Conservation (phyloP, 202 grass and related monocot genomes). For the Zoysia matrella region DNA sequence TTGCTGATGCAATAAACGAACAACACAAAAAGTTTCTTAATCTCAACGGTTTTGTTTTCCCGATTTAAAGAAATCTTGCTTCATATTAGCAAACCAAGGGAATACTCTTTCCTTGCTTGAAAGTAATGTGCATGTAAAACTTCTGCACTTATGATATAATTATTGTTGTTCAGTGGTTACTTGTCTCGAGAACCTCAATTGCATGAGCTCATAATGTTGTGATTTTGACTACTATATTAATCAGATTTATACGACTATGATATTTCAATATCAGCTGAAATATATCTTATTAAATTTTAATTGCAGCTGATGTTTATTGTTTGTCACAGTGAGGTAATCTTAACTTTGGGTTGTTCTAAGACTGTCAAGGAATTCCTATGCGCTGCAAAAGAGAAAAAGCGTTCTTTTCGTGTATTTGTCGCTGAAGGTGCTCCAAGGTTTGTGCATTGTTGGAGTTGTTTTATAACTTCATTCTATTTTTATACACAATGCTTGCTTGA, state of each 20-base stretch:
- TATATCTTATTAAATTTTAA: slow-evolving; percentile 24
- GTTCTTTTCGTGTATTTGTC: no score
- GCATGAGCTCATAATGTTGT: neutral
- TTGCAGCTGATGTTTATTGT: slow-evolving; percentile 25
- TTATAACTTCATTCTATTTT: slow-evolving; percentile 3
- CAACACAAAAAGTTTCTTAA: no score
- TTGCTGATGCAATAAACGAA: no score
- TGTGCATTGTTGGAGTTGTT: slow-evolving; percentile 28
- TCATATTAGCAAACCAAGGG: neutral
- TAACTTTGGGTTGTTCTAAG: no score
- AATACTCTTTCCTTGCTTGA: neutral
- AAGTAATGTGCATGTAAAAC: neutral
- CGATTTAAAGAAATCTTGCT: no score
- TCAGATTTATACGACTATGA: neutral
- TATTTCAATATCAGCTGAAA: slow-evolving; percentile 13
- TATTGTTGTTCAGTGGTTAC: neutral
- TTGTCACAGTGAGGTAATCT: slow-evolving; percentile 17
- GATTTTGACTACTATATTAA: slow-evolving; percentile 6
- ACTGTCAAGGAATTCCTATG: no score
- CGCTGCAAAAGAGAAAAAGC: no score
- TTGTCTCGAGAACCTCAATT: neutral
- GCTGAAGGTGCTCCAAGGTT: no score
- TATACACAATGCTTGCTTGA: neutral
- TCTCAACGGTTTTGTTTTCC: no score
- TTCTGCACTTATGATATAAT: no score